Evolutionary conservation across 495 filamentous ascomycete genomes (phyloP).

Genomic region (Pseudevernia furfuracea): DNA sequence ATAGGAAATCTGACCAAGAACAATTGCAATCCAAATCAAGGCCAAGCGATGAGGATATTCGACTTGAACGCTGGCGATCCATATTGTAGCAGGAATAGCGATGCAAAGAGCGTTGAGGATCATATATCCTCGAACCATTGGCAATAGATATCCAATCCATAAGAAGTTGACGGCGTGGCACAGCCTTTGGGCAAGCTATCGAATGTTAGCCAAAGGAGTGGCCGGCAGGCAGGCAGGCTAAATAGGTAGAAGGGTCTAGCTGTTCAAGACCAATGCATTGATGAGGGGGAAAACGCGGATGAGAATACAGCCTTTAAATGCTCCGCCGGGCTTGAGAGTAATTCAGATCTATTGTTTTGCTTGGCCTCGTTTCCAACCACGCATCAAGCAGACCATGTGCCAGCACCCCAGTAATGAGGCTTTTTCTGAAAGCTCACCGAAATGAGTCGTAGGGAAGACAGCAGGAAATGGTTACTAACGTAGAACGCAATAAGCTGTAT

Average conservation of each 20-base stretch:
- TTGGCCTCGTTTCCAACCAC: not conserved
- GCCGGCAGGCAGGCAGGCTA: not conserved
- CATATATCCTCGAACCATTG: constrained; percentile 49
- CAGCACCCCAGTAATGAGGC: not conserved
- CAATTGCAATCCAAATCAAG: constrained; percentile 44
- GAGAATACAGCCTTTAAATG: not conserved
- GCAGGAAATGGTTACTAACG: constrained; percentile 13
- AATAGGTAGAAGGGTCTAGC: not conserved
- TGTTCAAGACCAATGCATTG: not conserved
- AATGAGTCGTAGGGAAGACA: not conserved
- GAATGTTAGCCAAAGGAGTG: not conserved
- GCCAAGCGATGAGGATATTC: constrained; percentile 37
- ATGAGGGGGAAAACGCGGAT: not conserved
- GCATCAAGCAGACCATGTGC: not conserved
- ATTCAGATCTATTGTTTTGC: not conserved
- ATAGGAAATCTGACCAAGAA: constrained; percentile 2
- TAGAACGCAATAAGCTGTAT: constrained; percentile 48
- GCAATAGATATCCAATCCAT: constrained; percentile 38
- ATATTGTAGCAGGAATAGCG: constrained; percentile 38
- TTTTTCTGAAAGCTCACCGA: not conserved
- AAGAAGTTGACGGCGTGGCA: constrained; percentile 41
- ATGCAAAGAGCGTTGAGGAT: constrained; percentile 34
- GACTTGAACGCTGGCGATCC: constrained; percentile 49
- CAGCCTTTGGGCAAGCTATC: constrained; percentile 42
- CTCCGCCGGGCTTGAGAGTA: not conserved